Evolutionary conservation across 2,329 filamentous ascomycete genomes (phyloP).

Genomic region (Neopestalotiopsis sp.): DNA sequence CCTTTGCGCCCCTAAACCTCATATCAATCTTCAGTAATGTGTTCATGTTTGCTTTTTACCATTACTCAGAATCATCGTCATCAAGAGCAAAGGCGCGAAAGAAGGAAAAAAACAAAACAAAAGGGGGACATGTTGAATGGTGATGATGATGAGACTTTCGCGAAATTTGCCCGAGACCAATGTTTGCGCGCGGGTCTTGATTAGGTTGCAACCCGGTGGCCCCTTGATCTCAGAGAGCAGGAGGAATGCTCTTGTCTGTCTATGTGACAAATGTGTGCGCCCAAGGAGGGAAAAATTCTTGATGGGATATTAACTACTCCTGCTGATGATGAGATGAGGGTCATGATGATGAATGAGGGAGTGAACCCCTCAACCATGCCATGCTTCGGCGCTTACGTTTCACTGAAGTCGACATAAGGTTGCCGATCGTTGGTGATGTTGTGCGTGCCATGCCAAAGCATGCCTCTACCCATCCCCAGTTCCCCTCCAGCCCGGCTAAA

Average conservation of each 20-base stretch:
- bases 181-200: neutral
- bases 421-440: neutral
- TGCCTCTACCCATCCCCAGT: no score
- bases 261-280: neutral
- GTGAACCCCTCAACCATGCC: neutral
- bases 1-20: no score
- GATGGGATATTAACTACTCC: neutral
- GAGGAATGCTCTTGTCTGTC: neutral
- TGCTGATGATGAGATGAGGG: neutral
- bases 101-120: neutral
- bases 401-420: constrained; percentile 2
- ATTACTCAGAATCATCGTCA: neutral
- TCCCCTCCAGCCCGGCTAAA: neutral
- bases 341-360: neutral
- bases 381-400: neutral
- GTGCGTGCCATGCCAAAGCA: neutral
- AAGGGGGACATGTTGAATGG: neutral
- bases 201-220: neutral
- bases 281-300: neutral
- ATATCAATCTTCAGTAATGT: no score
- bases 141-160: neutral
- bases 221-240: neutral
- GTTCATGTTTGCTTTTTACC: neutral
- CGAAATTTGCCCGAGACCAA: constrained; percentile 4
- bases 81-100: neutral